Conservation (phyloP, 1,139 yeast genomes). For the Hemisphaericaspora subhashii region DNA sequence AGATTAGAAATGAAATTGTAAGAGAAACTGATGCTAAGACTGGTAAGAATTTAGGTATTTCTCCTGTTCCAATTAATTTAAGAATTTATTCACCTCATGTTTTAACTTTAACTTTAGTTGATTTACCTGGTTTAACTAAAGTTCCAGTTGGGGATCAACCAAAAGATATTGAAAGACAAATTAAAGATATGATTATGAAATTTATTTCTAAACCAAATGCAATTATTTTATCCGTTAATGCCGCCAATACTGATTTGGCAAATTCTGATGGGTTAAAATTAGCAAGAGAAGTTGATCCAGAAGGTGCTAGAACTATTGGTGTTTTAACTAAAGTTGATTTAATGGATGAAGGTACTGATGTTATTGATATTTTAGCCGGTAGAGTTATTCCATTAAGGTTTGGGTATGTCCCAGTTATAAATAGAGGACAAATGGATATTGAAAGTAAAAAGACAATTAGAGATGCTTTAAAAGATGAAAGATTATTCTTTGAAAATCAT, state of each 20-base stretch:
- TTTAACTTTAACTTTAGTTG: slow-evolving; percentile 90
- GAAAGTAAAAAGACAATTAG: slow-evolving; percentile 83
- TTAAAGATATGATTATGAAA: slow-evolving; percentile 90
- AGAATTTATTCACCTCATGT: slow-evolving; percentile 96
- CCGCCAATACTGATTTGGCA: slow-evolving; percentile 96
- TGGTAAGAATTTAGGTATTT: slow-evolving; percentile 89
- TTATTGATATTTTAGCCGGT: slow-evolving; percentile 93
- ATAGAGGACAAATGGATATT: slow-evolving; percentile 96
- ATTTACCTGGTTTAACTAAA: slow-evolving; percentile 95
- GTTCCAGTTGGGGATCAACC: slow-evolving; percentile 99
- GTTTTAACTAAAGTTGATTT: slow-evolving; percentile 95
- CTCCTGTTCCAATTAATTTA: slow-evolving; percentile 88
- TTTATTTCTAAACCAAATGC: slow-evolving; percentile 96
- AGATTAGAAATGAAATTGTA: slow-evolving; percentile 87
- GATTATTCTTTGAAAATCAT: slow-evolving; percentile 71
- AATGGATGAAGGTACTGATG: slow-evolving; percentile 99
- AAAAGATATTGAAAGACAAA: slow-evolving; percentile 91
- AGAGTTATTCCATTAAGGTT: slow-evolving; percentile 92
- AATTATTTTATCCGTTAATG: slow-evolving; percentile 90
- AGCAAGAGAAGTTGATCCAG: slow-evolving; percentile 98
- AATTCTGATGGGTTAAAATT: slow-evolving; percentile 94
- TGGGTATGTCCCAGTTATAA: slow-evolving; percentile 96
- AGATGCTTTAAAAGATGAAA: slow-evolving; percentile 83
- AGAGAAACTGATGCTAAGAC: slow-evolving; percentile 93
- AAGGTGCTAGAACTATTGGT: slow-evolving; percentile 94